A percentile compares a stretch with the other conserved stretches of the same genome.
Conservation (phyloP, 139 green algal species). For the Mesostigma viride region DNA sequence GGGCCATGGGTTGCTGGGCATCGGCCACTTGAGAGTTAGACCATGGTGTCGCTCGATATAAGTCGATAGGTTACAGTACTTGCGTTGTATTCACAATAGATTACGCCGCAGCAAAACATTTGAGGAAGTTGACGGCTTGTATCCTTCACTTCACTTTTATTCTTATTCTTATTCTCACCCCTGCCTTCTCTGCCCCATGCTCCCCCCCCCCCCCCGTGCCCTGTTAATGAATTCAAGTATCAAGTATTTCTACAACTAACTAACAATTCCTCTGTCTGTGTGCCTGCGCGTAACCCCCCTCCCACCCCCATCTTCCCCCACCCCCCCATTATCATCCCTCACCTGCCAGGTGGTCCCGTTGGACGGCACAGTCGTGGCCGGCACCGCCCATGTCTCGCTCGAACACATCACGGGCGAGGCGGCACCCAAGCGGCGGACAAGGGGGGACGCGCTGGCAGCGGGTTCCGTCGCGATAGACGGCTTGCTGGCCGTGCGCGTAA, state of each 20-base stretch:
- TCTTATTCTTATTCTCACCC: conserved; percentile 5
- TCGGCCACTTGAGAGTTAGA: too few relatives aligned
- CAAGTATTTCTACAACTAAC: neutral
- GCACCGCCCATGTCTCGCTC: conserved; percentile 23
- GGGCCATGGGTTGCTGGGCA: too few relatives aligned
- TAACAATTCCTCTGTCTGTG: neutral
- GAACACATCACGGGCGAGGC: conserved; percentile 46
- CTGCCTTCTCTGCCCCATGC: neutral
- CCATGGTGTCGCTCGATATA: too few relatives aligned
- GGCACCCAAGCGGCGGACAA: conserved; percentile 17
- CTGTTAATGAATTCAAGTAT: neutral
- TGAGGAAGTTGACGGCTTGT: too few relatives aligned
- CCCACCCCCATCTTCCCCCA: conserved; percentile 5
- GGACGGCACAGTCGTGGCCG: conserved; percentile 32
- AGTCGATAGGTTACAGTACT: too few relatives aligned
- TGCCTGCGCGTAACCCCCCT: neutral
- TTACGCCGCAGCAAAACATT: too few relatives aligned
- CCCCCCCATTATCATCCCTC: conserved; percentile 16
- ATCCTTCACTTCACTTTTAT: neutral
- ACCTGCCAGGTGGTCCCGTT: conserved; percentile 35
- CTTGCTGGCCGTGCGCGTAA: too few relatives aligned
- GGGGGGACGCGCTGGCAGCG: conserved; percentile 35
- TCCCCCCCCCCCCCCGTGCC: neutral
- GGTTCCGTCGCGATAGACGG: conserved; percentile 35
- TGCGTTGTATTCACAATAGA: too few relatives aligned